phyloP scores from a whole-genome alignment of 2,329 filamentous ascomycete genomes.

The Plectosphaerella sp. region DNA sequence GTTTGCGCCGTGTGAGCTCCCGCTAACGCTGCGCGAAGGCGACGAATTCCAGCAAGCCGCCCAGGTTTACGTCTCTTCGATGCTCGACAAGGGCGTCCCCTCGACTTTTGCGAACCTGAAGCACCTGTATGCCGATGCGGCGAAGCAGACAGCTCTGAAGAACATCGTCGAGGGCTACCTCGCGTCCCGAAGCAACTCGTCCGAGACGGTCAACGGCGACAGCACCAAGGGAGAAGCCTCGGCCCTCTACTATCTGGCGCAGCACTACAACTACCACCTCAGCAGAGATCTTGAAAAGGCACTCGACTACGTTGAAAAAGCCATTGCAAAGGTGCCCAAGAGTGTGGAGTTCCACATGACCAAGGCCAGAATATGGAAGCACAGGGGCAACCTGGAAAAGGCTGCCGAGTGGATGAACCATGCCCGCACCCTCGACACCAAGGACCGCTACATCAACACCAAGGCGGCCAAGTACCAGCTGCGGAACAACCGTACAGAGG shows the following conservation, averaged over 20 bases:
- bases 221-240: slow-evolving; percentile 65
- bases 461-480: slow-evolving; percentile 97
- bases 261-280: slow-evolving; percentile 91
- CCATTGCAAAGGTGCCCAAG: slow-evolving; percentile 72
- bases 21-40: slow-evolving; percentile 39
- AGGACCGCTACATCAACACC: slow-evolving; percentile 96
- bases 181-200: slow-evolving; percentile 47
- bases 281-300: slow-evolving; percentile 83
- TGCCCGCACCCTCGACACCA: slow-evolving; percentile 78
- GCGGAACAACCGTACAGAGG: slow-evolving; percentile 84
- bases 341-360: slow-evolving; percentile 93
- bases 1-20: too few species aligned
- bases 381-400: slow-evolving; percentile 72
- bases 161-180: slow-evolving; percentile 76
- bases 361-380: slow-evolving; percentile 91
- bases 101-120: slow-evolving; percentile 97
- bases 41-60: slow-evolving; percentile 77
- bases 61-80: slow-evolving; percentile 72
- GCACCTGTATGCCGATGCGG: slow-evolving; percentile 74
- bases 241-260: slow-evolving; percentile 87
- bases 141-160: slow-evolving; percentile 74
- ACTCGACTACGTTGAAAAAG: slow-evolving; percentile 75
- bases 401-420: slow-evolving; percentile 86
- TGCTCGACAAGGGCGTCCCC: slow-evolving; percentile 88
- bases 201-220: slow-evolving; percentile 37